A percentile compares a stretch with the other conserved stretches of the same genome.
These are phyloP conservation scores for Puccinellia tenuiflora DNA, from an alignment of 176 grass and related monocot genomes.

Conservation along the genomic window DNA sequence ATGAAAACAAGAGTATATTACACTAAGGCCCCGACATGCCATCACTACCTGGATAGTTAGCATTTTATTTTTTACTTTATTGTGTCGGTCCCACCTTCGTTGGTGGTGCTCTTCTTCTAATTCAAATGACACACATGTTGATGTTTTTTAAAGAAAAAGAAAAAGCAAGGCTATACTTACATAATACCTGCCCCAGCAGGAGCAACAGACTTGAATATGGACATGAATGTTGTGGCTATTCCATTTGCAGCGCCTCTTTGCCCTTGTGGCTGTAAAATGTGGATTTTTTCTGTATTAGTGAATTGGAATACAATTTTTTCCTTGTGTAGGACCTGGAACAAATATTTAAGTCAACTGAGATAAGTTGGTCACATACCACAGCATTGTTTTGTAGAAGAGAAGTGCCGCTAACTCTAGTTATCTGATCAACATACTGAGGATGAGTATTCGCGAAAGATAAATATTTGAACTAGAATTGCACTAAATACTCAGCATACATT, in stretches of 20 bases:
- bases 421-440: conserved; percentile 29
- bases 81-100: not conserved
- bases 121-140: not conserved
- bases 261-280: conserved; percentile 47
- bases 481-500: not conserved
- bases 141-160: not conserved
- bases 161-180: conserved; percentile 38
- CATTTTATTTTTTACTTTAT: not conserved
- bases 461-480: not conserved
- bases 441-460: conserved; percentile 3
- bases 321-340: not conserved
- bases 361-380: conserved; percentile 43
- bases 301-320: not conserved
- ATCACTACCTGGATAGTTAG: not conserved
- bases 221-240: conserved; percentile 66
- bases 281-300: not conserved
- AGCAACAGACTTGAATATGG: conserved; percentile 69
- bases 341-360: not conserved
- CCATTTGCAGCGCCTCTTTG: conserved; percentile 94
- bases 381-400: conserved; percentile 78
- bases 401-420: conserved; percentile 48
- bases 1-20: conserved; percentile 16
- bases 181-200: conserved; percentile 56
- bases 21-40: not conserved
- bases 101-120: not conserved